Evolutionary conservation across 2,329 filamentous ascomycete species (phyloP), one percentile per base, ranked within the genome.

Genomic region (Ambrosiella cleistominuta): DNA sequence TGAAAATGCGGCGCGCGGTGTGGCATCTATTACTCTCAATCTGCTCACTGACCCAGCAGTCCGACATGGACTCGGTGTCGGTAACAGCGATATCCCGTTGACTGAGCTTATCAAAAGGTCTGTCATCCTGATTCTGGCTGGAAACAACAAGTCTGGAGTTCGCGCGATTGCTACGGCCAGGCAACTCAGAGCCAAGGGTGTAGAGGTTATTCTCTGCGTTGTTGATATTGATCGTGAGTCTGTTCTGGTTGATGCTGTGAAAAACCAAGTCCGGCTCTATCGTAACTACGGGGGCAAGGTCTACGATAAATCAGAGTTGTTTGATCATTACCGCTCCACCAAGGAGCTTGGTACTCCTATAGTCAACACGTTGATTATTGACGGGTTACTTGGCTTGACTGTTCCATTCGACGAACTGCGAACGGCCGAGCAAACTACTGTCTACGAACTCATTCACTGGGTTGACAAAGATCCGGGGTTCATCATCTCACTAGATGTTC

Each of bases 391-490:
- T 3, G 89, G 89, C 2, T 79, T 93, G 62, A 88, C 93, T 50
- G 81, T 89, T 59, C 84, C 87, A 1, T 96, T 96, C 65, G 89
- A 96, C 63, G 88, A 94, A 64, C 75, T 97, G 36, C 80, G 88
- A 40, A 85, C 83, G 1, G 84, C 85, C 13, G 86, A 95, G 63
- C 88, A 94, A 67, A 82, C 84, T 2, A 85, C 85, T 0, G 87
- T 88, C 0, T 90, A 94, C 66, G 86, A 94, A 66, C 80, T 96
- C 66, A 93, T 96, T 65, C 85, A 89, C 62, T 97, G 90, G 89
- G 85, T 88, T 2, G 97, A 96, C 67, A 84, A 89, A 62, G 87
- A 84, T 66, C 86, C 89, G 63, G 83, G 88, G 0, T 82, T 84
- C 60, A 84, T 93, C 2, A 72, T 98, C 17, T 86, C 89, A 0